Evolutionary conservation across 768 basidiomycete species (phyloP).

Genomic region (Auricularia auricula-judae): DNA sequence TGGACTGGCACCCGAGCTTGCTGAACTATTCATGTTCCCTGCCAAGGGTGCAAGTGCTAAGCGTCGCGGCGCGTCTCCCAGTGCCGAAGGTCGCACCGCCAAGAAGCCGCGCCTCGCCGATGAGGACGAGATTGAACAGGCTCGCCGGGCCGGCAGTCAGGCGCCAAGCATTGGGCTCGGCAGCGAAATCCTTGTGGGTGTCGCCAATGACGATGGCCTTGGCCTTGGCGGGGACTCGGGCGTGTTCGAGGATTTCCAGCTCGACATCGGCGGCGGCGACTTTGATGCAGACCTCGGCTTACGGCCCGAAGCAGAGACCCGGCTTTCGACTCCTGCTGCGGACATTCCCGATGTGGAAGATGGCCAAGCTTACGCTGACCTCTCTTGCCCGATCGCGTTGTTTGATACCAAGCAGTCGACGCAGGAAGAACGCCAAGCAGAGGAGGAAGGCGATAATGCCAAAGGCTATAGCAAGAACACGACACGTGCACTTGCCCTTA

Average conservation of each 20-base stretch:
- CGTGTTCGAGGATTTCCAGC: slow-evolving; percentile 57
- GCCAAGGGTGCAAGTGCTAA: slow-evolving; percentile 36
- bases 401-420: slow-evolving; percentile 62
- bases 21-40: slow-evolving; percentile 64
- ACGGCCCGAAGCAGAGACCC: slow-evolving; percentile 12
- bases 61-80: slow-evolving; percentile 49
- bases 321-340: slow-evolving; percentile 54
- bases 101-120: slow-evolving; percentile 45
- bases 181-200: slow-evolving; percentile 42
- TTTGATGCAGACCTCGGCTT: slow-evolving; percentile 17
- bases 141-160: slow-evolving; percentile 53
- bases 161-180: slow-evolving; percentile 50
- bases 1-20: slow-evolving; percentile 71
- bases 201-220: slow-evolving; percentile 28
- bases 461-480: slow-evolving; percentile 86
- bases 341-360: slow-evolving; percentile 43
- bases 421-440: slow-evolving; percentile 29
- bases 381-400: slow-evolving; percentile 64
- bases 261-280: slow-evolving; percentile 47
- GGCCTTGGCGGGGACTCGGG: slow-evolving; percentile 43
- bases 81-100: slow-evolving; percentile 38
- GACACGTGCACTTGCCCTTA: slow-evolving; percentile 64
- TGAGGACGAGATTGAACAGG: slow-evolving; percentile 59
- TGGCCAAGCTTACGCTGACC: slow-evolving; percentile 58
- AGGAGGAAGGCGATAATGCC: slow-evolving; percentile 20